Base-by-base conservation (phyloP, 2,329 filamentous ascomycete species). In the Hymenoscyphus infarciens region DNA sequence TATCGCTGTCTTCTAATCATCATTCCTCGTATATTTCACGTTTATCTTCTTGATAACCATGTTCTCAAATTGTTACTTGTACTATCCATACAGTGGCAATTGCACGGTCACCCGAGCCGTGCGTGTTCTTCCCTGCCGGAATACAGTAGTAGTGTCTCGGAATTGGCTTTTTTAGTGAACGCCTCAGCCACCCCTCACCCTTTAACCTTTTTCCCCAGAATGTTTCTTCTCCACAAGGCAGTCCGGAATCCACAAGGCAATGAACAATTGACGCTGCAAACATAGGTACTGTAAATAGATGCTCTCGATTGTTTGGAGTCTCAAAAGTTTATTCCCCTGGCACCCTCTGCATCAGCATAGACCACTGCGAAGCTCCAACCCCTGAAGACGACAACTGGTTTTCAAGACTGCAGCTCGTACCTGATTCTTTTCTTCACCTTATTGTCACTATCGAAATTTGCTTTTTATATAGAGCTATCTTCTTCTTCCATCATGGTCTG, bases 201-300 rank as follows among this genome's bases (percentile, higher is more conserved):
- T 52, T 11, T 19, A 52, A 25, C 3, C 25, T 22, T 52, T 52
- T 52, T 19, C 22, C 10, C 10, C 10, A 38, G 35, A 52, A 52
- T 52, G 45, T 52, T 52, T 25, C 19, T 52, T 52, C 45, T 22
- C 45, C 45, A 52, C 8, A 52, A 52, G 45, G 25, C 19, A 25
- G 35, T 38, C 35, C 39, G n/a, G 55, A 58, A 55, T 61, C 61
- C 27, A 33, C 58, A 22, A 10, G 19, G 19, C 42, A n/a, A n/a
- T n/a, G 19, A 52, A 52, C 45, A 52, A 52, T 52, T 22, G 19
- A 4, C 19, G 11, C 19, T 52, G 8, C 19, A 25, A 52, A 52
- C 10, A 52, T 25, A n/a, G n/a, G n/a, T n/a, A 10, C 45, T 52
- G 45, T 52, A 52, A 52, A 52, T 52, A 52, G 45, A 52, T 22